Conservation (phyloP, 306 rosid species). For the Luffa aegyptiaca region DNA sequence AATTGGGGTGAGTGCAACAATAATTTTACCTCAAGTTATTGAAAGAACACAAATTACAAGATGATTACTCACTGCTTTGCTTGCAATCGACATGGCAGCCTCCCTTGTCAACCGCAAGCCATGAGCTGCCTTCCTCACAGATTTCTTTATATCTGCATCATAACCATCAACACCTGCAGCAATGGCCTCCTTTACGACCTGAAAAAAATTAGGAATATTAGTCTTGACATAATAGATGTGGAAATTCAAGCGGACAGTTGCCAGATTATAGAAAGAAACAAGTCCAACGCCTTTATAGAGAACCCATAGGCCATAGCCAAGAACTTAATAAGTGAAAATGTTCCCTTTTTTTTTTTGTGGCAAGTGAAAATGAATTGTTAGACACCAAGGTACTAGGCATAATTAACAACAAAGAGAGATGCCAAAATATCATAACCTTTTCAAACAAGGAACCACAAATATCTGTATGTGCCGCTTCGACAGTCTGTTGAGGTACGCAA, state of each 20-base stretch:
- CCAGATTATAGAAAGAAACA: background rate
- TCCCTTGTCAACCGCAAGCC: constrained; percentile 87
- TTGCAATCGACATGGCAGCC: constrained; percentile 81
- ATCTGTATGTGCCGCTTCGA: constrained; percentile 88
- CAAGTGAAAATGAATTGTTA: background rate
- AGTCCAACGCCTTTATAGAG: background rate
- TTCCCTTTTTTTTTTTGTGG: too few species aligned
- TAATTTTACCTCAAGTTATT: background rate
- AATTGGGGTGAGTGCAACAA: background rate
- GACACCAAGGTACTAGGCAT: background rate
- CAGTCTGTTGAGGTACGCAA: constrained; percentile 75
- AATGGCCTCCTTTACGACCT: constrained; percentile 91
- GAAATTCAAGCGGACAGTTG: constrained; percentile 1
- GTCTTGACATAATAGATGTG: constrained; percentile 8
- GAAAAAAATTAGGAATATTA: constrained; percentile 14
- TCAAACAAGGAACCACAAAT: constrained; percentile 96
- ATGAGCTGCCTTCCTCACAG: constrained; percentile 90
- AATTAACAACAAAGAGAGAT: background rate
- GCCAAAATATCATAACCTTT: constrained; percentile 40
- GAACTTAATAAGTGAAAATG: background rate
- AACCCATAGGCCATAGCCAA: background rate
- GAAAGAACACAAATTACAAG: background rate
- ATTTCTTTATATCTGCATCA: constrained; percentile 56
- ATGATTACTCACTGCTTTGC: constrained; percentile 77
- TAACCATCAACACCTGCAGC: constrained; percentile 88